Conservation (phyloP, 495 filamentous ascomycete species). For the Aspergillus cavernicola region DNA sequence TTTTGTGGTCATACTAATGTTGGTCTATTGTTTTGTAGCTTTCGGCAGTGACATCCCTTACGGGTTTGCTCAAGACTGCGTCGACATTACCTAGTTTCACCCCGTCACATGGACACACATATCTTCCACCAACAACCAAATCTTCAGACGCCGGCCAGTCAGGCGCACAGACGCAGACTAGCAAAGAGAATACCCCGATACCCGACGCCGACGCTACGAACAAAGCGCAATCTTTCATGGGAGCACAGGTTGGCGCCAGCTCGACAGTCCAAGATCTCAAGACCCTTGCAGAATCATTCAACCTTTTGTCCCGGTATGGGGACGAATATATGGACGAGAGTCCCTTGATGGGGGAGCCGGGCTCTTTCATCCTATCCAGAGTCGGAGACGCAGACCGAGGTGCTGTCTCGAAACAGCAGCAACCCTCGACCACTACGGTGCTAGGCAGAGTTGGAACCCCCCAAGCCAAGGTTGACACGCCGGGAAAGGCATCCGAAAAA, state of each 20-base stretch:
- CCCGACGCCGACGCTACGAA: conserved; percentile 43
- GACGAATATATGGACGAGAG: conserved; percentile 92
- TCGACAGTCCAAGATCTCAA: conserved; percentile 45
- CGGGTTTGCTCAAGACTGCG: conserved; percentile 60
- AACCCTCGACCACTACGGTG: conserved; percentile 12
- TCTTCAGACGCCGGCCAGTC: conserved; percentile 29
- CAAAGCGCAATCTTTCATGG: conserved; percentile 33
- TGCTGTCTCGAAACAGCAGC: conserved; percentile 15
- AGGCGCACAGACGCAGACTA: conserved; percentile 35
- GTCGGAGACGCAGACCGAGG: conserved; percentile 27
- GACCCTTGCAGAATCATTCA: conserved; percentile 64
- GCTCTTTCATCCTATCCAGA: conserved; percentile 73
- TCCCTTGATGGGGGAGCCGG: conserved; percentile 79
- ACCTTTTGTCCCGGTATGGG: conserved; percentile 58
- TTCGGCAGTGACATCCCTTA: conserved; percentile 58
- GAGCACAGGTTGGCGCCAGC: conserved; percentile 21
- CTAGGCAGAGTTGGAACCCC: conserved; percentile 31
- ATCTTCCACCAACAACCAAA: conserved; percentile 53
- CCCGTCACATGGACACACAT: conserved; percentile 70
- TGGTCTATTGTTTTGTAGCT: conserved; percentile 48
- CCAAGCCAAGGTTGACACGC: conserved; percentile 38
- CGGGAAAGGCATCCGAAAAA: conserved; percentile 33
- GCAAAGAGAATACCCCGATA: conserved; percentile 61
- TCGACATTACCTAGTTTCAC: conserved; percentile 67
- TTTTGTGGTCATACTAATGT: not conserved